phyloP scores from a whole-genome alignment of 257 asterid genomes.

The Oldenlandia corymbosa region DNA sequence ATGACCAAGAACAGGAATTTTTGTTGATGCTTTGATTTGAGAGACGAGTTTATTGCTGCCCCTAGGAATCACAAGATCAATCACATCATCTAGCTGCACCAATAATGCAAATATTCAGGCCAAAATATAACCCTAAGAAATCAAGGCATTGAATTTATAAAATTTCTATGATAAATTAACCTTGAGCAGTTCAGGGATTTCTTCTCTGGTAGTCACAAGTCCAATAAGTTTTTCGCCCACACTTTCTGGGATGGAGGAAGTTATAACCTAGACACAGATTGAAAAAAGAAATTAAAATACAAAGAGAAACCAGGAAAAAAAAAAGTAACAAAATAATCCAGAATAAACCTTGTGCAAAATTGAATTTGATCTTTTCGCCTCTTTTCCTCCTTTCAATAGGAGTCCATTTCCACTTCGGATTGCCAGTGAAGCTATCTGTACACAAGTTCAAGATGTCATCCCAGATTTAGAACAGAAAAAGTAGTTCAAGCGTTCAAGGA shows the following conservation, averaged over 20 bases:
- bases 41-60: slow-evolving; percentile 93
- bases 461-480: neutral
- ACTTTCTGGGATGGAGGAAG: slow-evolving; percentile 56
- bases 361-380: slow-evolving; percentile 64
- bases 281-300: neutral
- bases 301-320: slow-evolving; percentile 3
- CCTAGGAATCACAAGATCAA: slow-evolving; percentile 88
- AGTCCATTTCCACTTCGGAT: slow-evolving; percentile 82
- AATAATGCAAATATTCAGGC: slow-evolving; percentile 2
- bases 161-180: slow-evolving; percentile 24
- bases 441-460: slow-evolving; percentile 5
- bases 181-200: slow-evolving; percentile 77
- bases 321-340: slow-evolving; percentile 1
- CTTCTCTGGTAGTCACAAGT: slow-evolving; percentile 71
- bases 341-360: slow-evolving; percentile 60
- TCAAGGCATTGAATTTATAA: neutral
- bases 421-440: slow-evolving; percentile 81
- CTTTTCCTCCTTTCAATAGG: slow-evolving; percentile 81
- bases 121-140: neutral
- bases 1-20: slow-evolving; percentile 90
- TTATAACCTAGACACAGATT: slow-evolving; percentile 44
- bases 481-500: slow-evolving; percentile 2
- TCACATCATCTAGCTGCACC: slow-evolving; percentile 73
- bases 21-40: slow-evolving; percentile 68
- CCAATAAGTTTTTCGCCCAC: slow-evolving; percentile 75